Base-by-base conservation (phyloP, 106 monocot genomes). In the Amphibolis antarctica region DNA sequence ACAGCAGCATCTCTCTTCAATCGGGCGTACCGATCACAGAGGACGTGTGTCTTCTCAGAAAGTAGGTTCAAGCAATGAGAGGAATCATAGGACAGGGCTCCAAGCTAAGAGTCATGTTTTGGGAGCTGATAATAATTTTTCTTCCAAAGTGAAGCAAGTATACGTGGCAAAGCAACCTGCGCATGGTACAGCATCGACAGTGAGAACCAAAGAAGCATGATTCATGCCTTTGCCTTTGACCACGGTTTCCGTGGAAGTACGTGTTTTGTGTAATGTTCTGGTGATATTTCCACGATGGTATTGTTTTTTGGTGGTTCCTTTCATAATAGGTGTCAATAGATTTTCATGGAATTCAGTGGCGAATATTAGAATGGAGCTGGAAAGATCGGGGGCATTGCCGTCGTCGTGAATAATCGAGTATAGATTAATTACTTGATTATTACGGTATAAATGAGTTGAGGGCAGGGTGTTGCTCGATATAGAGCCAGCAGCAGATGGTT, bases 101-200 rank as follows among this genome's bases (percentile, higher is more conserved):
- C 88, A 85, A 19, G 85, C 77, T 58, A 83, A 77, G 65, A 83
- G 77, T 49, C 79, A 66, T 26, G 42, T 19, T 44, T 66, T 68
- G 7, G n/a, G n/a, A n/a, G 12, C 68, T 9, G 85, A 88, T 25
- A 93, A 79, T 72, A 79, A 55, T 66, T 73, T 77, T 19, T 56
- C 72, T 59, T 60, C 78, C 10, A 94, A 82, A 66, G 67, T 94
- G 70, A 94, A 94, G 77, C 88, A 94, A 60, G 79, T 86, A 53
- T 94, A 94, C 59, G 93, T 94, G 24, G 86, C 83, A 18, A 94
- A 94, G 70, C 65, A 71, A 13, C 46, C 83, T 10, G 26, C 66
- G 6, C 68, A n/a, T n/a, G n/a, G n/a, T n/a, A n/a, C n/a, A n/a
- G n/a, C 78, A 27, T 46, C 75, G 4, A 11, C 59, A 24, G 26